Base-by-base conservation (phyloP, 176 grass and related monocot species). In the Lolium multiflorum region DNA sequence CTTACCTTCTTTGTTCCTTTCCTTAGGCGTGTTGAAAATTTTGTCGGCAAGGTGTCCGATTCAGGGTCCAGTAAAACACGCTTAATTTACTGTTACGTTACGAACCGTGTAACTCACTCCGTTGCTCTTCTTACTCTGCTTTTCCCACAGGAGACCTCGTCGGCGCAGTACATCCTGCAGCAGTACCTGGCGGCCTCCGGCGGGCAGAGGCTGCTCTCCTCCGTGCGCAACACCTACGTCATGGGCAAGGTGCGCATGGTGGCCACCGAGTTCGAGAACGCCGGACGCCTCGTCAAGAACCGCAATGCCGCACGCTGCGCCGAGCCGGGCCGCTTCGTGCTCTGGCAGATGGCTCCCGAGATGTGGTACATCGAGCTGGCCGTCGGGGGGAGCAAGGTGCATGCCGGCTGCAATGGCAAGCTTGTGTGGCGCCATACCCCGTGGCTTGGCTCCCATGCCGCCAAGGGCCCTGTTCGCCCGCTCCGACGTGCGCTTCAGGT, bases 131-230 rank as follows among this genome's bases (percentile, higher is more conserved):
- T 65, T 69, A 54, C 6, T 57, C 21, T 47, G 83, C 49, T 72
- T 86, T 88, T 35, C 60, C 37, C 37, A 44, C 89, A 95, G 93
- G 88, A 89, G 69, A 90, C 91, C 78, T 95, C 91, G 49, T 92
- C 93, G 26, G 93, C 91, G 51, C 90, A 90, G 76, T 95, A 95
- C 88, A 95, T 95, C 58, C 80, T 95, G 90, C 88, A 92, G 88
- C 93, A 95, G 24, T 92, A 95, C 88, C 89, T 91, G 17, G 93
- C 93, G 13, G 88, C 91, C 18, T 92, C 86, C n/a, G 93, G 93
- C 2, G 93, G 93, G 55, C 82, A 90, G 62, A 90, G 24, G 79
- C 80, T 90, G 11, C 88, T 95, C 57, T 71, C 71, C 17, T 91
- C 91, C 1, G 61, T 91, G 37, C 88, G 84, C 37, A 95, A 86